phyloP scores from a whole-genome alignment of 768 basidiomycete genomes.

The Mycena kentingensis region DNA sequence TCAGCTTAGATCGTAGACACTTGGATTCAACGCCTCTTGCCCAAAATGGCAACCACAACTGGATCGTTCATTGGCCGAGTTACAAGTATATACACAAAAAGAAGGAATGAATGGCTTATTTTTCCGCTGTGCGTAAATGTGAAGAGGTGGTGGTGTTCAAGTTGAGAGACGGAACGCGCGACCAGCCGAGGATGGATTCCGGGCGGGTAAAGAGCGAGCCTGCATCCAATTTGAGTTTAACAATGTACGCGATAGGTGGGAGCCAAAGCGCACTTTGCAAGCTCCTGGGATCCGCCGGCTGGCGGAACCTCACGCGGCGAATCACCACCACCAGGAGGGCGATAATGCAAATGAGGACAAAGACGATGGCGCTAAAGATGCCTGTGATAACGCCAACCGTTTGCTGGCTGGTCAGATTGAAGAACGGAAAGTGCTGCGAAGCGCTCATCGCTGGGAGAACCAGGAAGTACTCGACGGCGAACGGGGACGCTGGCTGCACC shows the following conservation, averaged over 20 bases:
- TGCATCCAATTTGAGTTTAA: neutral
- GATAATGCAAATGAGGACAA: slow-evolving; percentile 20
- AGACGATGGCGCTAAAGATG: slow-evolving; percentile 28
- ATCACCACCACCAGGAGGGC: slow-evolving; percentile 14
- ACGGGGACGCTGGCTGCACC: slow-evolving; percentile 35
- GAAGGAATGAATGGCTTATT: neutral
- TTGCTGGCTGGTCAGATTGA: neutral
- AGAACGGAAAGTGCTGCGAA: neutral
- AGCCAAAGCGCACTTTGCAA: slow-evolving; percentile 5
- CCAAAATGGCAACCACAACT: neutral
- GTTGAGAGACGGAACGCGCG: slow-evolving; percentile 3
- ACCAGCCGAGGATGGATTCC: slow-evolving; percentile 15
- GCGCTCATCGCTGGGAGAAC: slow-evolving; percentile 30
- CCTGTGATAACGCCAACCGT: slow-evolving; percentile 30
- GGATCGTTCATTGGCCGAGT: neutral
- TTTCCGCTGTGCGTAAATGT: neutral
- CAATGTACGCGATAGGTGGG: neutral
- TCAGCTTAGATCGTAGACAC: neutral
- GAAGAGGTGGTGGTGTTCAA: neutral
- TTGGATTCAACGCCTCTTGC: neutral
- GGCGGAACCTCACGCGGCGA: slow-evolving; percentile 22
- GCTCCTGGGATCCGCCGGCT: neutral
- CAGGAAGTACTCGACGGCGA: slow-evolving; percentile 42
- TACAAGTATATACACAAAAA: neutral
- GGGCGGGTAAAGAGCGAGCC: slow-evolving; percentile 18